Evolutionary conservation across 2,329 filamentous ascomycete species (phyloP), one percentile per base, ranked within the genome.

Genomic region (Trichophyton rubrum): DNA sequence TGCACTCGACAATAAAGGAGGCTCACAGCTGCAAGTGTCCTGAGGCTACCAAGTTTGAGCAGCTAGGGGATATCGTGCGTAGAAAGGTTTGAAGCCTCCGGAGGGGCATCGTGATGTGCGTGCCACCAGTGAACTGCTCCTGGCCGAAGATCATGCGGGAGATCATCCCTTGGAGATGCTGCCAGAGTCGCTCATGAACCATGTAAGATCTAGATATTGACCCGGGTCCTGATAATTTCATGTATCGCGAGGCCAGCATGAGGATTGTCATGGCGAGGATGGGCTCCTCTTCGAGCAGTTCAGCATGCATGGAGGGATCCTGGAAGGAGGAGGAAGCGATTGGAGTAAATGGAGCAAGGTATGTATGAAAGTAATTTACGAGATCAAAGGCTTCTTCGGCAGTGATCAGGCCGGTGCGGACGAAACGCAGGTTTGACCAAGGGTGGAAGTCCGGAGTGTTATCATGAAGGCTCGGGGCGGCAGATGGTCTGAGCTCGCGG

Each of bases 91-190:
- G 68, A 64, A 64, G 78, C 79, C 17, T 79, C 75, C n/a, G 47
- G 38, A 15, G 62, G 55, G n/a, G 74, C 74, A 63, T 85, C 84
- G 3, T 83, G 86, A 71, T 87, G 49, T 82, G 85, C 2, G 80
- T 84, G 4, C 88, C 89, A 43, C 88, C 89, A 17, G 89, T 89
- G 69, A 95, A 93, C 45, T 91, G 88, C 72, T 95, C 90, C 69
- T 95, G 90, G 7, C 89, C 90, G 85, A 89, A 95, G n/a, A 95
- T 83, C 67, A 92, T 88, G 40, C 90, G 82, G 72, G 93, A 88
- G 64, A 95, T 90, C 86, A 95, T 95, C 62, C 88, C 87, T 59
- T 90, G 85, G 22, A 95, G 80, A 69, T 95, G 92, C 43, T 84
- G 87, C 90, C 90, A 96, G 3, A 96, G 79, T 72, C 91, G 89